Conservation (phyloP, 768 basidiomycete species). For the Auriscalpium microsporum region DNA sequence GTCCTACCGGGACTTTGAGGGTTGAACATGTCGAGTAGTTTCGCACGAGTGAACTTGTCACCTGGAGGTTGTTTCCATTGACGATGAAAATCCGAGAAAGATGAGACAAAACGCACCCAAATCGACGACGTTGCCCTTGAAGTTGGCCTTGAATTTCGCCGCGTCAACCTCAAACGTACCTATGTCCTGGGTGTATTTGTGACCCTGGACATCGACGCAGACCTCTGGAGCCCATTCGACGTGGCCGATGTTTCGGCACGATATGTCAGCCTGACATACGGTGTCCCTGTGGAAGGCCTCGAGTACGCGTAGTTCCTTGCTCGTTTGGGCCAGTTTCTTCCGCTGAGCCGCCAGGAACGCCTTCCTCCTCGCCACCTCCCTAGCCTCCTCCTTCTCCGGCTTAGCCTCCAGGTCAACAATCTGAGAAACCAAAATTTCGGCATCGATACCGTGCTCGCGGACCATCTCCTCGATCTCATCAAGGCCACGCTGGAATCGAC, state of each 20-base stretch:
- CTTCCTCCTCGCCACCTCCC: background rate
- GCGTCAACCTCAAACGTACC: conserved; percentile 20
- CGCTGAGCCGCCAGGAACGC: conserved; percentile 3
- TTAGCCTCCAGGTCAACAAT: conserved; percentile 20
- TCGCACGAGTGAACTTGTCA: background rate
- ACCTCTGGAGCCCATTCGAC: conserved; percentile 19
- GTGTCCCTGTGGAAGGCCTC: conserved; percentile 18
- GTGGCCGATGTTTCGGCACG: conserved; percentile 19
- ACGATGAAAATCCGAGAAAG: conserved; percentile 14
- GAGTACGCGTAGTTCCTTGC: conserved; percentile 15
- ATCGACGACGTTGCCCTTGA: conserved; percentile 24
- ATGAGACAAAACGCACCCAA: conserved; percentile 23
- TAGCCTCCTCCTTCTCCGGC: conserved; percentile 17
- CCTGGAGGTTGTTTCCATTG: conserved; percentile 8
- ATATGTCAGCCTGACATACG: conserved; percentile 12
- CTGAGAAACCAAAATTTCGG: conserved; percentile 15
- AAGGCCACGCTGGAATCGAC: conserved; percentile 15
- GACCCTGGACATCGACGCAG: conserved; percentile 15
- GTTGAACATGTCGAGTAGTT: background rate
- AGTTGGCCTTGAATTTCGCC: conserved; percentile 21
- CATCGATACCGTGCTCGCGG: conserved; percentile 5
- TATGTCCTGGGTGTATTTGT: conserved; percentile 20
- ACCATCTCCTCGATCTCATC: conserved; percentile 20
- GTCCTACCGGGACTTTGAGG: background rate
- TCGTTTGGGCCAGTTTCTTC: conserved; percentile 15